Conservation (phyloP, 2,329 filamentous ascomycete genomes). For the Beauveria caledonica region DNA sequence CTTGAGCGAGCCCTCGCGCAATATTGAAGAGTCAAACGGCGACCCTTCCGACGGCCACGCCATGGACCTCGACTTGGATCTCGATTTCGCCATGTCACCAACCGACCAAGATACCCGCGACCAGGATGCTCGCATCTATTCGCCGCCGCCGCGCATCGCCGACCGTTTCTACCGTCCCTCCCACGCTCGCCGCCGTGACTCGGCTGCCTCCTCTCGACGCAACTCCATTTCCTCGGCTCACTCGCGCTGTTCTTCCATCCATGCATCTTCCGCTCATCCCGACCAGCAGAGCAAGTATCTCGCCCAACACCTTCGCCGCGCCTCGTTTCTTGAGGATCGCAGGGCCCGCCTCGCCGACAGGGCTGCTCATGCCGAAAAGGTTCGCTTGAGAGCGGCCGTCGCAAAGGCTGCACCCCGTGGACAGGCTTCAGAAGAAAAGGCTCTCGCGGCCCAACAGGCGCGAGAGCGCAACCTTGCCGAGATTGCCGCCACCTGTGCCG, state of each 20-base stretch:
- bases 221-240: conserved; percentile 73
- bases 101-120: conserved; percentile 28
- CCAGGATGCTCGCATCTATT: conserved; percentile 33
- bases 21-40: conserved; percentile 27
- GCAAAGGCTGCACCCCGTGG: conserved; percentile 62
- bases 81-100: conserved; percentile 31
- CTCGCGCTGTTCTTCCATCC: conserved; percentile 56
- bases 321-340: conserved; percentile 72
- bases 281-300: conserved; percentile 67
- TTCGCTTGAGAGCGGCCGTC: conserved; percentile 65
- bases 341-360: conserved; percentile 72
- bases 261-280: conserved; percentile 43
- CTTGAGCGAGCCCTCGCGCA: conserved; percentile 33
- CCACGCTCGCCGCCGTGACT: conserved; percentile 62
- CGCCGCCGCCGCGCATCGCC: conserved; percentile 68
- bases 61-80: conserved; percentile 14
- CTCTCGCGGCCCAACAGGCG: conserved; percentile 67
- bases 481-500: conserved; percentile 72
- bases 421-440: conserved; percentile 64
- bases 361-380: conserved; percentile 76
- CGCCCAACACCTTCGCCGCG: conserved; percentile 69
- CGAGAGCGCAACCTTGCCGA: conserved; percentile 75
- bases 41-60: conserved; percentile 23
- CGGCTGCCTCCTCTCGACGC: conserved; percentile 68
- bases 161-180: conserved; percentile 67